Evolutionary conservation across 2,329 filamentous ascomycete species (phyloP), one percentile per base, ranked within the genome.

Genomic region (Tolypocladium ovalisporum): DNA sequence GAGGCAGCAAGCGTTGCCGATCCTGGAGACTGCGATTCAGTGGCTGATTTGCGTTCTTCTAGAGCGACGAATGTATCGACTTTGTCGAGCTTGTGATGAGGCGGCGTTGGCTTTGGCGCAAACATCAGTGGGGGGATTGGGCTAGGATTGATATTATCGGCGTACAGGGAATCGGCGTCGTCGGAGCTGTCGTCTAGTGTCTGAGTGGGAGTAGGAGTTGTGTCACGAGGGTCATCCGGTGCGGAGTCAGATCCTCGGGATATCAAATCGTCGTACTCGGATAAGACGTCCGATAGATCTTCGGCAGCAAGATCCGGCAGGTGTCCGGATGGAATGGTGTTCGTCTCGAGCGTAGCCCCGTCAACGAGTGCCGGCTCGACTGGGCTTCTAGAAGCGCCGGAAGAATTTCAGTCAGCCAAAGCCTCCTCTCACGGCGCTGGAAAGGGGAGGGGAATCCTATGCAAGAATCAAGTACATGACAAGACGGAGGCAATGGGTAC

Each of bases 21-120:
- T 42, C 64, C 62, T 7, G 69, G 67, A 35, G 69, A 67, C 36
- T 65, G 64, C 10, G 65, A 56, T 8, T 59, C 58, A 34, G 59
- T 61, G 55, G 63, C 61, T 49, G 63, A 63, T 58, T 63, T 59
- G 36, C 58, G 61, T 52, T 69, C 64, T 59, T 65, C 64, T 58
- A 64, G 62, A 35, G 62, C 57, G 42, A 65, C 58, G 54, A 67
- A 65, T 54, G 64, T 65, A 61, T 75, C 72, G 65, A 74, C 70
- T 58, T 71, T 70, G 61, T 75, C 73, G 59, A 84, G 73, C 61
- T 73, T 77, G 47, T 83, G 75, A 62, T 82, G 79, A 59, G 77
- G 79, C 64, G 79, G 80, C 59, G 75, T 72, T 54, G 74, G 68
- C 67, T 79, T 82, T 51, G 77, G 74, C 54, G 74, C 69, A 65